Conservation (phyloP, 2,329 filamentous ascomycete genomes). For the Cephalotrichum gorgonifer region DNA sequence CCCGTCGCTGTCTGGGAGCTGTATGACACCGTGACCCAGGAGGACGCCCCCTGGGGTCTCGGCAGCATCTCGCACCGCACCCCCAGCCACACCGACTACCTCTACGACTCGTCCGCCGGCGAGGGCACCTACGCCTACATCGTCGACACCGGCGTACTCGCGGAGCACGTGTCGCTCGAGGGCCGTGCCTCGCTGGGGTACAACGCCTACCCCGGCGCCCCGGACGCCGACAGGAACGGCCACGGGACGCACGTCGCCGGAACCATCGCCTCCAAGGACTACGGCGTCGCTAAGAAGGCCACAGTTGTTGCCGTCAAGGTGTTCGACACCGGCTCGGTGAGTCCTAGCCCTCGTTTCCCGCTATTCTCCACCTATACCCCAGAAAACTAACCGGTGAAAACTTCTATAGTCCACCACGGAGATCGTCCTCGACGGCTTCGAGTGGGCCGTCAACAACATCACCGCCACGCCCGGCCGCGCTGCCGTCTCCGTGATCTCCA, state of each 20-base stretch:
- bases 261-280: conserved; percentile 3
- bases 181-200: conserved; percentile 21
- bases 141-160: conserved; percentile 28
- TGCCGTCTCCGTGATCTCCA: conserved; percentile 26
- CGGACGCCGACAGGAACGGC: conserved; percentile 20
- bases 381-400: not conserved
- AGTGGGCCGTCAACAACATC: conserved; percentile 22
- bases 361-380: not conserved
- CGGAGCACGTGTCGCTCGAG: conserved; percentile 13
- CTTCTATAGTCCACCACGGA: conserved; percentile 4
- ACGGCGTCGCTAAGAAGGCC: conserved; percentile 29
- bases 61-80: conserved; percentile 11
- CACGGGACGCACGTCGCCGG: conserved; percentile 28
- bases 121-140: conserved; percentile 26
- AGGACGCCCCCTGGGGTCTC: conserved; percentile 15
- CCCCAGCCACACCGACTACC: conserved; percentile 14
- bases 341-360: not conserved
- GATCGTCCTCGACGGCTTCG: conserved; percentile 24
- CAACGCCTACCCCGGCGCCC: conserved; percentile 11
- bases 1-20: not conserved
- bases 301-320: conserved; percentile 35
- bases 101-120: conserved; percentile 22
- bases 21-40: conserved; percentile 12
- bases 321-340: conserved; percentile 20
- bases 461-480: conserved; percentile 19